Base-by-base conservation (phyloP, 306 rosid species). In the Ormosia semicastrata region DNA sequence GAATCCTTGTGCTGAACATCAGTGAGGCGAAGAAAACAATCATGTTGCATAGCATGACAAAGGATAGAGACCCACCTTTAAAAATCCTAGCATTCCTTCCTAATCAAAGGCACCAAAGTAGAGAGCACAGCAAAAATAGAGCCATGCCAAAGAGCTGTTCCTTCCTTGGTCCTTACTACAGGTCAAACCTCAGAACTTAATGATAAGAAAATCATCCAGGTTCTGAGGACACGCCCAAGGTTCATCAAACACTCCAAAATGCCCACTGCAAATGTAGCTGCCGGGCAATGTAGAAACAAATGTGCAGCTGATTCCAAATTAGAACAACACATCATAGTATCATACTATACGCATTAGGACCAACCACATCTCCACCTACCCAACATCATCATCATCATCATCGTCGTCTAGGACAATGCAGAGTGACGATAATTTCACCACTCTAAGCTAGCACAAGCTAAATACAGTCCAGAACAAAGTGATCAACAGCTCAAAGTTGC, bases 361-460 rank as follows among this genome's bases (percentile, higher is more conserved):
- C 69, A 24, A 68, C 66, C 56, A 75, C 37, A 86, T 75, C 87
- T 65, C 86, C 78, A 41, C 7, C 32, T 14, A 67, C 53, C 64
- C 75, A 82, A 33, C 37, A 60, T 52, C 71, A 11, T 60, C 71
- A 11, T 60, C 75, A 50, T 62, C 37, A 60, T 52, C 71, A 11
- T 60, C 71, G 8, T 60, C 75, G 50, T 62, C 68, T n/a, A 77
- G 5, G n/a, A 66, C 46, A 76, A 76, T 17, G 71, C 18, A 66
- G 37, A 73, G 66, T 30, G 66, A 6, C 24, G n/a, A 24, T 24
- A 75, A 57, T 17, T 81, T 33, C 62, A 41, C 47, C 78, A 65
- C 82, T 64, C 81, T 59, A 64, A 56, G 36, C 81, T 71, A 71
- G 40, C 59, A 72, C 10, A 34, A 33, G 63, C 41, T n/a, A 44